Percentiles rank a stretch among this genome's conserved stretches.
phyloP scores from a whole-genome alignment of 805 yeast species.

The Wickerhamiella slavikovae region DNA sequence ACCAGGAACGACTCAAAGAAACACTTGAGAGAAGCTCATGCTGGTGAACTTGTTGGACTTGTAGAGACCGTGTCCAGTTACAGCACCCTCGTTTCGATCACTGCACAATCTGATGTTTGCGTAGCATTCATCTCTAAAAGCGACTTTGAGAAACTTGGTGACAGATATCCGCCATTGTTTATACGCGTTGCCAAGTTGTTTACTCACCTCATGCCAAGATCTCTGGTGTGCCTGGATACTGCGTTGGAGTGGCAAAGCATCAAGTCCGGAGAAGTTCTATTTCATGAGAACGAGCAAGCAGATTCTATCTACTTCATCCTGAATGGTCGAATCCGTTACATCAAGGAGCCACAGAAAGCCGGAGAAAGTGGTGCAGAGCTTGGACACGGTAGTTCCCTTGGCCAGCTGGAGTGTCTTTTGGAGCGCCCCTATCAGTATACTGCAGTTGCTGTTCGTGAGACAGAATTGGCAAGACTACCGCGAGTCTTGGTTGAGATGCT shows the following conservation, averaged over 20 bases:
- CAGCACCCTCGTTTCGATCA: slow-evolving; percentile 53
- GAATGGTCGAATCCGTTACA: slow-evolving; percentile 69
- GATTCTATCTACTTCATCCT: slow-evolving; percentile 79
- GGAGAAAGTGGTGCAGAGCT: slow-evolving; percentile 33
- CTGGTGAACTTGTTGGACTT: slow-evolving; percentile 81
- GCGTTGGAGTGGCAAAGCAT: slow-evolving; percentile 90
- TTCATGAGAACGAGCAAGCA: slow-evolving; percentile 67
- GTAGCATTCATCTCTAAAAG: slow-evolving; percentile 52
- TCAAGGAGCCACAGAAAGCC: slow-evolving; percentile 12
- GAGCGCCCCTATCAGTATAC: slow-evolving; percentile 46
- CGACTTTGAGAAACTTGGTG: slow-evolving; percentile 44
- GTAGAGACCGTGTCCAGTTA: slow-evolving; percentile 62
- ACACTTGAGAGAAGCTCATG: slow-evolving; percentile 32
- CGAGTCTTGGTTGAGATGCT: slow-evolving; percentile 70
- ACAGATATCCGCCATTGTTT: slow-evolving; percentile 54
- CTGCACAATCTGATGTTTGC: slow-evolving; percentile 38
- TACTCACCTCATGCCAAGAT: slow-evolving; percentile 42
- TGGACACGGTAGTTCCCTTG: slow-evolving; percentile 88
- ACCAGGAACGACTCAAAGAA: slow-evolving; percentile 14
- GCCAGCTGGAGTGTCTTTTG: slow-evolving; percentile 83
- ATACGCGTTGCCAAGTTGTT: slow-evolving; percentile 58
- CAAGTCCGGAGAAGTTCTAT: slow-evolving; percentile 66
- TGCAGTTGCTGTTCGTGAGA: slow-evolving; percentile 68
- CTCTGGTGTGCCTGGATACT: slow-evolving; percentile 59
- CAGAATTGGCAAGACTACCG: slow-evolving; percentile 87